Evolutionary conservation across 805 yeast species (phyloP).

Genomic region (Kuraishia borneana): DNA sequence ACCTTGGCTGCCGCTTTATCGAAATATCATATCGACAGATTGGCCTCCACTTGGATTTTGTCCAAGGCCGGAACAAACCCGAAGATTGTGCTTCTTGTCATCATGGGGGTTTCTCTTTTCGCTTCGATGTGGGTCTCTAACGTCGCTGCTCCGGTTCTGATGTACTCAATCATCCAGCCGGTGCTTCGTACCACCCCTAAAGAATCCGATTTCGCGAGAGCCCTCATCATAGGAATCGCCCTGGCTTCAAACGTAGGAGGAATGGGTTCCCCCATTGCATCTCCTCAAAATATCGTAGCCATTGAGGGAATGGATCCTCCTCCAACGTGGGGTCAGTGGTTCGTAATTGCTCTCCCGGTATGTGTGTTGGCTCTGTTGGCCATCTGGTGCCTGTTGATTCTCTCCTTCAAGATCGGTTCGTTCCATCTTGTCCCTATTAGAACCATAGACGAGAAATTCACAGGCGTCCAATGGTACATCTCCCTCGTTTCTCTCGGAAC

Average conservation of each 20-base stretch:
- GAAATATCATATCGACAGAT: constrained; percentile 80
- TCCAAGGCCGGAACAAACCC: constrained; percentile 85
- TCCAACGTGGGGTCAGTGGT: constrained; percentile 90
- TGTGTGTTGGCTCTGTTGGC: constrained; percentile 47
- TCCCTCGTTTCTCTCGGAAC: constrained; percentile 57
- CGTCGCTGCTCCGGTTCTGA: constrained; percentile 94
- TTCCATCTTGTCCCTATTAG: constrained; percentile 48
- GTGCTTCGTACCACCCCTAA: constrained; percentile 74
- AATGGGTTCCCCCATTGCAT: constrained; percentile 94
- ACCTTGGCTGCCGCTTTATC: constrained; percentile 91
- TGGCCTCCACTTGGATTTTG: constrained; percentile 71
- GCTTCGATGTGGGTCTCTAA: constrained; percentile 94
- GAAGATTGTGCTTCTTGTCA: constrained; percentile 57
- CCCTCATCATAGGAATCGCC: constrained; percentile 84
- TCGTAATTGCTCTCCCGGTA: constrained; percentile 77
- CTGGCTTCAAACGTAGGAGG: constrained; percentile 91
- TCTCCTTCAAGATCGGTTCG: constrained; percentile 42
- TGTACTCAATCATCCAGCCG: constrained; percentile 88
- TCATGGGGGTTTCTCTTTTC: constrained; percentile 79
- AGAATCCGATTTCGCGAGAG: constrained; percentile 67
- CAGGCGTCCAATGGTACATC: constrained; percentile 66
- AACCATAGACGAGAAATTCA: constrained; percentile 54
- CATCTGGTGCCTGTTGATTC: constrained; percentile 57
- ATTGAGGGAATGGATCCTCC: constrained; percentile 78
- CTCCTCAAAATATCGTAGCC: constrained; percentile 93